Base-by-base conservation (phyloP, 306 rosid species). In the Acacia acuminata region DNA sequence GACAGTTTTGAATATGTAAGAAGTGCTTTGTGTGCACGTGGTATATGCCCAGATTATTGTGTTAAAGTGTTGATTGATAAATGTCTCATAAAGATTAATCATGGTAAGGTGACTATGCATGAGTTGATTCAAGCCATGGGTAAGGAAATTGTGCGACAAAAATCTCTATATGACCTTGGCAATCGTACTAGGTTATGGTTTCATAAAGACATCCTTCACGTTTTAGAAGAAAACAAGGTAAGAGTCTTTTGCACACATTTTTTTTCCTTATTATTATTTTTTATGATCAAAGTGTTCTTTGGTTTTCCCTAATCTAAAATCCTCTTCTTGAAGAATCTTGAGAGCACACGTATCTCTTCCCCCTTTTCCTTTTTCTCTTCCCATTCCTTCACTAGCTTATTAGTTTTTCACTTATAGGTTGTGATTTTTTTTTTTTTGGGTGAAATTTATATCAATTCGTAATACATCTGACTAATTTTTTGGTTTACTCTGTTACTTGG, bases 111-210 rank as follows among this genome's bases (percentile, higher is more conserved):
- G 10, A 30, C 25, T 5, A 81, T 85, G 87, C 89, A 85, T 38
- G 73, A 81, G 13, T 64, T 81, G 79, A 25, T 77, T 5, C 78
- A 85, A 27, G 44, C 78, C 25, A 71, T 84, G 81, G 90, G 86
- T 2, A 67, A 32, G 44, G 67, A 78, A 67, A 75, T 81, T 19
- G 78, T 85, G 70, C 69, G 38, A 4, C 64, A 20, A 19, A n/a
- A 78, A 48, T 78, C 82, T 13, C 22, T 61, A 25, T 47, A 25
- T 0, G 38, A 51, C 1, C 72, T 48, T 2, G 24, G 75, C 22
- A 20, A 79, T 10, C 51, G 73, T 1, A 42, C 73, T 65, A 84
- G 90, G 48, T 43, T 87, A 10, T 87, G 84, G 77, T 50, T 15
- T 47, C 24, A 75, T 24, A 16, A 81, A 61, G 84, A 87, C 40